phyloP scores from a whole-genome alignment of 805 yeast genomes.

The Blastobotrys mokoenaii region DNA sequence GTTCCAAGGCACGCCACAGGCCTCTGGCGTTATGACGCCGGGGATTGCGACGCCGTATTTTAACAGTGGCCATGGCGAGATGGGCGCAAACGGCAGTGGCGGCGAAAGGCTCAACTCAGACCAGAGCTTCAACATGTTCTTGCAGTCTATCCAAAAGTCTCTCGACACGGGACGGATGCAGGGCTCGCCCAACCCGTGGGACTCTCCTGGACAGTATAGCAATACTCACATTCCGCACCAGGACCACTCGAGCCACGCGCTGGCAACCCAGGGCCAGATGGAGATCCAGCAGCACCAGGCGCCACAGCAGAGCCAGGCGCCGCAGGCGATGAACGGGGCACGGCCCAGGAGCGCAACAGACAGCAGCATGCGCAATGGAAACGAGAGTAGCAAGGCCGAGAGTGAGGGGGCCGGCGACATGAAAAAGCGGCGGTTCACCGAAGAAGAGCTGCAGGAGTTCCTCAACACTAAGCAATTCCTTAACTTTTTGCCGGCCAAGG shows the following conservation, averaged over 20 bases:
- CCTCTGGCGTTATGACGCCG: not conserved
- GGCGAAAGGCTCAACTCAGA: not conserved
- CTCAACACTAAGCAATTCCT: slow-evolving; percentile 10
- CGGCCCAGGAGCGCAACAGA: too few relatives aligned
- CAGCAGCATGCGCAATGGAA: not conserved
- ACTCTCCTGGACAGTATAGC: not conserved
- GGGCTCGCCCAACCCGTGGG: too few relatives aligned
- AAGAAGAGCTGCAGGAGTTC: slow-evolving; percentile 8
- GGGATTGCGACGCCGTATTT: not conserved
- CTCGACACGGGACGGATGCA: too few relatives aligned
- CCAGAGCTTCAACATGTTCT: too few relatives aligned
- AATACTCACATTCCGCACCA: not conserved
- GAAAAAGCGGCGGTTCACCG: not conserved
- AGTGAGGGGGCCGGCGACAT: not conserved
- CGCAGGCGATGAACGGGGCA: not conserved
- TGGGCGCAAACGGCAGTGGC: not conserved
- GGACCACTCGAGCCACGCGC: not conserved
- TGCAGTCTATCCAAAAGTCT: too few relatives aligned
- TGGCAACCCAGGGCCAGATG: too few relatives aligned
- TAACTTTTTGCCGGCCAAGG: slow-evolving; percentile 14
- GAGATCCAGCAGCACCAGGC: not conserved
- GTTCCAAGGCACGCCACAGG: not conserved
- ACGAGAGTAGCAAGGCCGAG: not conserved
- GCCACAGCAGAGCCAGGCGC: not conserved
- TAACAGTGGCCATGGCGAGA: not conserved